These are phyloP conservation scores for Chytriomyces sp. DNA, from an alignment of 192 early-diverging fungal species.

Conservation along the genomic window DNA sequence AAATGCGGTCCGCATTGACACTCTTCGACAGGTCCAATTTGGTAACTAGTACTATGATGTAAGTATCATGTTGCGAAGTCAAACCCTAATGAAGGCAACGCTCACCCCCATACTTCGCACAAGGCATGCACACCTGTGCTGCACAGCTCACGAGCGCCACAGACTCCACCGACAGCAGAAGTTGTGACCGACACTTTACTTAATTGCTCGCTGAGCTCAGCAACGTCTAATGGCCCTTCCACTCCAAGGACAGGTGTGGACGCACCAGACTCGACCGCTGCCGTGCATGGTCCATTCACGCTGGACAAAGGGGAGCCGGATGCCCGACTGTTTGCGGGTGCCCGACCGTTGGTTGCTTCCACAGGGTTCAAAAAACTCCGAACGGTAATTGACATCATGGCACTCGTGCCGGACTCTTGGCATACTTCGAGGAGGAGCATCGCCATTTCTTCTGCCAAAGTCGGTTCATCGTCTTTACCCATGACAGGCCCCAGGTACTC, in stretches of 20 bases:
- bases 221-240: neutral
- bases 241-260: neutral
- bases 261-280: too few relatives aligned
- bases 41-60: neutral
- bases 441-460: slow-evolving; percentile 15
- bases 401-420: neutral
- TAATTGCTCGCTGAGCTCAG: neutral
- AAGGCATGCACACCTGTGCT: neutral
- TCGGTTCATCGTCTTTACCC: slow-evolving; percentile 18
- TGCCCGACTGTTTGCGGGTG: too few relatives aligned
- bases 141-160: neutral
- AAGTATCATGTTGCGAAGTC: neutral
- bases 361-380: slow-evolving; percentile 13
- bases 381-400: slow-evolving; percentile 22
- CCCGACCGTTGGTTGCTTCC: neutral
- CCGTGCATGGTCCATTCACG: too few relatives aligned
- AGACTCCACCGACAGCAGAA: neutral
- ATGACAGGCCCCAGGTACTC: slow-evolving; percentile 9
- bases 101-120: neutral
- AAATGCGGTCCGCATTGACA: slow-evolving; percentile 21
- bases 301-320: too few relatives aligned
- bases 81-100: neutral
- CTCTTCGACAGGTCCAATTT: slow-evolving; percentile 21
- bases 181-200: neutral
- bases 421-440: neutral